phyloP scores from a whole-genome alignment of 169 alveolate genomes.

The Plasmodium blacklocki region DNA sequence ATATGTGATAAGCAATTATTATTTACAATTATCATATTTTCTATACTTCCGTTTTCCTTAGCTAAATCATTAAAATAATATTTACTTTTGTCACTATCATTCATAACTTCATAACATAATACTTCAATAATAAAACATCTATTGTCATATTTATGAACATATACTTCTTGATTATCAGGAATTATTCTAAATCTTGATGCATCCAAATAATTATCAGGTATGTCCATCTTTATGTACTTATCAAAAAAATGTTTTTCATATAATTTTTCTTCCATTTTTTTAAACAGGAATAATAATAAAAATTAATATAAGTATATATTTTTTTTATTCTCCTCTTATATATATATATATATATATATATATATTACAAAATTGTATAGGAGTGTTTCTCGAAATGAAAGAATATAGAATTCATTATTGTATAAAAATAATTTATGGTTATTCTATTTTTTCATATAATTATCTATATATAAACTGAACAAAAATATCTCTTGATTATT shows the following conservation, averaged over 20 bases:
- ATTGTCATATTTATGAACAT: slow-evolving; percentile 51
- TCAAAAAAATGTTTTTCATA: slow-evolving; percentile 39
- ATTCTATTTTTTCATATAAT: too few species aligned
- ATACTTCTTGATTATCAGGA: slow-evolving; percentile 76
- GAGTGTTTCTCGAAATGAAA: too few species aligned
- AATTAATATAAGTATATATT: too few species aligned
- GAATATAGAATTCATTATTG: too few species aligned
- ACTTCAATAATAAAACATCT: slow-evolving; percentile 58
- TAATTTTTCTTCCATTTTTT: slow-evolving; percentile 31
- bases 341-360: too few species aligned
- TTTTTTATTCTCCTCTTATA: too few species aligned
- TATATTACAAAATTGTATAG: too few species aligned
- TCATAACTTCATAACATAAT: slow-evolving; percentile 23
- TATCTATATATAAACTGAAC: too few species aligned
- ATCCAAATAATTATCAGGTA: slow-evolving; percentile 45
- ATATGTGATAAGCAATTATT: slow-evolving; percentile 26
- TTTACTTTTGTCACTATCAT: slow-evolving; percentile 50
- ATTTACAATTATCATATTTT: slow-evolving; percentile 44
- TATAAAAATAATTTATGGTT: too few species aligned
- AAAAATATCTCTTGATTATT: too few species aligned
- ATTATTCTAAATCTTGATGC: slow-evolving; percentile 36
- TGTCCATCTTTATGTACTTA: slow-evolving; percentile 44
- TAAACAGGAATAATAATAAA: background rate
- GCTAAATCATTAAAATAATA: slow-evolving; percentile 74
- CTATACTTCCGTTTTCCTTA: slow-evolving; percentile 35